phyloP scores from a whole-genome alignment of 345 rosid species.

The Brassica incana region DNA sequence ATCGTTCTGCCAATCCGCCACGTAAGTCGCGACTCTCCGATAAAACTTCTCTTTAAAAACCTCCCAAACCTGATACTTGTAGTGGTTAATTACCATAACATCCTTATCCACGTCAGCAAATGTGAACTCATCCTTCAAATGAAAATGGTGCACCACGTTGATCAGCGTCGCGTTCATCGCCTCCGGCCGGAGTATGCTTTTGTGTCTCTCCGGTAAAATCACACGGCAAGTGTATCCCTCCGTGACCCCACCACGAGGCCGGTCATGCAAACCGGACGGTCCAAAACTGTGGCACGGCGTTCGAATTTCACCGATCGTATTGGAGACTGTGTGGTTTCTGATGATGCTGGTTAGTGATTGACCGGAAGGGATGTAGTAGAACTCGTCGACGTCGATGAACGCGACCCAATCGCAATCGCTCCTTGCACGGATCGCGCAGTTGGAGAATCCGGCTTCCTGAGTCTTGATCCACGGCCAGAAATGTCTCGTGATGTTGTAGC shows the following conservation, averaged over 20 bases:
- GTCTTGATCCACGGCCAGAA: constrained; percentile 93
- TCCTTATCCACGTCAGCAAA: constrained; percentile 50
- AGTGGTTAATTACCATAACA: constrained; percentile 69
- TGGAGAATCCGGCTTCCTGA: constrained; percentile 85
- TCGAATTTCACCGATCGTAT: constrained; percentile 54
- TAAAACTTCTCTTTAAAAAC: constrained; percentile 86
- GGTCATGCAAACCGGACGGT: constrained; percentile 56
- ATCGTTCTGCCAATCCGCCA: constrained; percentile 80
- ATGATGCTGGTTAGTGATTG: constrained; percentile 39
- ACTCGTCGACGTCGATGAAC: constrained; percentile 84
- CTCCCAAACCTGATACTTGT: constrained; percentile 89
- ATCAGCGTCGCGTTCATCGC: constrained; percentile 70
- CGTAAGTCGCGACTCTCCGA: constrained; percentile 86
- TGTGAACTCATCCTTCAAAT: constrained; percentile 46
- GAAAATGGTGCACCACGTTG: constrained; percentile 87
- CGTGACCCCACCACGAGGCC: constrained; percentile 55
- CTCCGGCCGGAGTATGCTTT: constrained; percentile 78
- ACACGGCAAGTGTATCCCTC: constrained; percentile 76
- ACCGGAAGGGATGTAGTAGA: constrained; percentile 53
- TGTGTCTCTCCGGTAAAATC: constrained; percentile 68
- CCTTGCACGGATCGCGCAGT: constrained; percentile 72
- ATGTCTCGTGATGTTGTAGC: constrained; percentile 57
- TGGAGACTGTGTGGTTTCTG: constrained; percentile 33
- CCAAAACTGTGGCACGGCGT: constrained; percentile 73
- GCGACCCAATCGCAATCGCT: constrained; percentile 73